Evolutionary conservation across 2,329 filamentous ascomycete species (phyloP).

Genomic region (Phyllosticta citriasiana): DNA sequence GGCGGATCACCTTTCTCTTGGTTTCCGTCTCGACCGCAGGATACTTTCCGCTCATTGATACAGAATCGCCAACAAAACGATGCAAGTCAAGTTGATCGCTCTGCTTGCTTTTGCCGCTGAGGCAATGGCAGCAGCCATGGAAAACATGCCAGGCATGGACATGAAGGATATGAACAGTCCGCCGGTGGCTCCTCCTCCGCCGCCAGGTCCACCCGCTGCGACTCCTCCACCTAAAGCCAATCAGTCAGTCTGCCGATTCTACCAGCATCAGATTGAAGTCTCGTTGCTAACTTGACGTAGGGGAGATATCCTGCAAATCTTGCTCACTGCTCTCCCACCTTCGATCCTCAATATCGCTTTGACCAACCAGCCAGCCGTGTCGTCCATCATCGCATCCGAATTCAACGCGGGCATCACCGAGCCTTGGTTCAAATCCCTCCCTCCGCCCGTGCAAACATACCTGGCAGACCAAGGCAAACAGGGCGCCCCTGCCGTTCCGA

Average conservation of each 20-base stretch:
- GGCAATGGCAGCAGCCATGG: conserved; percentile 9
- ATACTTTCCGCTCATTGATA: neutral
- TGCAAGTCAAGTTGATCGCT: conserved; percentile 22
- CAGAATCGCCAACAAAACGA: conserved; percentile 11
- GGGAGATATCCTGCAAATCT: conserved; percentile 16
- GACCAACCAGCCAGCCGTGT: conserved; percentile 33
- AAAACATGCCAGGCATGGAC: neutral
- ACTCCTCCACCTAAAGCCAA: neutral
- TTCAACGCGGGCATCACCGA: conserved; percentile 34
- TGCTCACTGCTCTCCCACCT: conserved; percentile 36
- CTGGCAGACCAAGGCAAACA: conserved; percentile 17
- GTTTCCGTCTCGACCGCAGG: neutral
- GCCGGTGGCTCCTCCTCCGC: neutral
- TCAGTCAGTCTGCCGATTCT: neutral
- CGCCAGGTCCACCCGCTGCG: neutral
- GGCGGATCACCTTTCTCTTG: neutral
- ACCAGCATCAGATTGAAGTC: neutral
- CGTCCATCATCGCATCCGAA: conserved; percentile 32
- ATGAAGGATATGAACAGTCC: neutral
- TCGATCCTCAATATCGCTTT: conserved; percentile 30
- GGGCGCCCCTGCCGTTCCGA: neutral
- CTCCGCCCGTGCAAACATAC: conserved; percentile 34
- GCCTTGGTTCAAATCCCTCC: conserved; percentile 36
- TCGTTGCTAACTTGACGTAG: neutral
- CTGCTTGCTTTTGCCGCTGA: conserved; percentile 22